These are phyloP conservation scores for Apiotrichum veenhuisii DNA, from an alignment of 1,284 basidiomycete species.

Conservation along the genomic window DNA sequence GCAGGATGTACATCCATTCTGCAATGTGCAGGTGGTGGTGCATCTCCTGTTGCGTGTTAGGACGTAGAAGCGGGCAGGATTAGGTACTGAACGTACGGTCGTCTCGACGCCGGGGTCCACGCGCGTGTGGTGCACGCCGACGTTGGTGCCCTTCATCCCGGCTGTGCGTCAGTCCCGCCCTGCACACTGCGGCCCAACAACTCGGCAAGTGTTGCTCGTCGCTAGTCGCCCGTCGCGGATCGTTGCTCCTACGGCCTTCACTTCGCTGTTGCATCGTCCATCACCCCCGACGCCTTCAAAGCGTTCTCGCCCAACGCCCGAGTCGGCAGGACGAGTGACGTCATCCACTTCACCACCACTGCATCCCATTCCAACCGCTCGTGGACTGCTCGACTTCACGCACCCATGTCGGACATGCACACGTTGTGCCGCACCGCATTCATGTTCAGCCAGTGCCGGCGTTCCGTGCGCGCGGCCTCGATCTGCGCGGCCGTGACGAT, in stretches of 20 bases:
- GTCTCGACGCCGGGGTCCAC: conserved; percentile 19
- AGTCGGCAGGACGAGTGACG: too few relatives aligned
- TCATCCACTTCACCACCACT: too few relatives aligned
- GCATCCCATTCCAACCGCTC: not conserved
- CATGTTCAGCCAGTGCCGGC: conserved; percentile 19
- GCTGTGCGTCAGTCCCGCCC: not conserved
- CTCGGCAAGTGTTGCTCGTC: too few relatives aligned
- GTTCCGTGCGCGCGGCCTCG: conserved; percentile 5
- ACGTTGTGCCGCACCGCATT: conserved; percentile 5
- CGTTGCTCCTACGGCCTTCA: too few relatives aligned
- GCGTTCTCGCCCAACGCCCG: too few relatives aligned
- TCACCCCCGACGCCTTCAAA: not conserved
- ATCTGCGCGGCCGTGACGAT: conserved; percentile 22
- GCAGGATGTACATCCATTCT: conserved; percentile 32
- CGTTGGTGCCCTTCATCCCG: conserved; percentile 6
- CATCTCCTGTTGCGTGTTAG: conserved; percentile 13
- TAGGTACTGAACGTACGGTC: conserved; percentile 10
- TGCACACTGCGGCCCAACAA: too few relatives aligned
- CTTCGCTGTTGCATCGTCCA: not conserved
- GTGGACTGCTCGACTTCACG: not conserved
- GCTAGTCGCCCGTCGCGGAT: too few relatives aligned
- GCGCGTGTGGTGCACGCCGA: conserved; percentile 17
- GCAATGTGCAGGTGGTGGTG: conserved; percentile 27
- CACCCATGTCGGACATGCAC: conserved; percentile 25
- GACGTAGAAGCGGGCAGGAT: not conserved